These are phyloP conservation scores for Cercis canadensis DNA, from an alignment of 306 rosid genomes.

Conservation along the genomic window DNA sequence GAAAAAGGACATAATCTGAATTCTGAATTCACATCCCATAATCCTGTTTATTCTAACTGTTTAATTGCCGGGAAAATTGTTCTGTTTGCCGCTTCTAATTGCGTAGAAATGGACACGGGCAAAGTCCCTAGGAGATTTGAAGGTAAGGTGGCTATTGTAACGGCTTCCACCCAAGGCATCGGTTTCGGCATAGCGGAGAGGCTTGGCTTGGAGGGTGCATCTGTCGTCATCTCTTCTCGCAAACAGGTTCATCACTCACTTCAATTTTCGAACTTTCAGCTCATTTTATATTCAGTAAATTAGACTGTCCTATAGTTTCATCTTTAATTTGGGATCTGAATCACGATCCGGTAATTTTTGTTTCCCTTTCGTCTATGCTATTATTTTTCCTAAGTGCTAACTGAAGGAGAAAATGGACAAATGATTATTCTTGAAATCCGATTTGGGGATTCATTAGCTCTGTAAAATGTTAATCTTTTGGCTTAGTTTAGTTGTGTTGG, in stretches of 20 bases:
- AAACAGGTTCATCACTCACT: conserved; percentile 56
- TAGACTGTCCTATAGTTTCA: neutral
- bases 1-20: no score
- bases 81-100: no score
- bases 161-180: conserved; percentile 97
- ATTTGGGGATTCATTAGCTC: neutral
- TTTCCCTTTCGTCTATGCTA: no score
- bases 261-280: neutral
- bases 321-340: neutral
- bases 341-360: neutral
- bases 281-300: neutral
- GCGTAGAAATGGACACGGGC: conserved; percentile 46
- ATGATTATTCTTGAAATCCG: neutral
- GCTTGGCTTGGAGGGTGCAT: conserved; percentile 91
- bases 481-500: neutral
- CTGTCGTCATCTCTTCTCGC: conserved; percentile 90
- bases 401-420: neutral
- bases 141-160: conserved; percentile 82
- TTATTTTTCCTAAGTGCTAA: no score
- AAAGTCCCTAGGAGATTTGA: conserved; percentile 63
- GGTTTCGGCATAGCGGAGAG: conserved; percentile 88
- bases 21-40: no score
- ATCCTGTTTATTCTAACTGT: no score
- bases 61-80: no score
- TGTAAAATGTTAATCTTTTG: neutral